Base-by-base conservation (phyloP, 768 basidiomycete species). In the Leucocoprinus leucothites region DNA sequence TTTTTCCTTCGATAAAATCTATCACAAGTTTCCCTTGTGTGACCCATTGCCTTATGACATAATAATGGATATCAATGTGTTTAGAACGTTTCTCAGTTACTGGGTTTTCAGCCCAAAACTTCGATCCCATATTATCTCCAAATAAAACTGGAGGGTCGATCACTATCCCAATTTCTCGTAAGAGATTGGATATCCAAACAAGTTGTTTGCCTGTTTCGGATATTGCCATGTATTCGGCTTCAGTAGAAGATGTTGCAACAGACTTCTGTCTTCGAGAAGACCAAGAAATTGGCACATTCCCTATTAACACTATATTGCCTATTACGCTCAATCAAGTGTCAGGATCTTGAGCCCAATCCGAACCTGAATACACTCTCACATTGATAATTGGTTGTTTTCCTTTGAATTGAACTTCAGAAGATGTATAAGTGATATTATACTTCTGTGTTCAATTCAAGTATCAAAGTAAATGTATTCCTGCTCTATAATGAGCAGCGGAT, bases 31-130 rank as follows among this genome's bases (percentile, higher is more conserved):
- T 53, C 2, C 59, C 51, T 1, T 63, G 51, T 1, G 38, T 44
- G 1, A 69, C 61, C 2, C 28, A 58, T 48, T 67, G 61, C 0
- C 65, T 46, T 31, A 70, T 67, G 44, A 58, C 66, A 43, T 71
- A 65, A 48, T 65, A 63, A 1, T 60, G 53, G 3, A 71, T 57
- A 40, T 72, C 65, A 9, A 71, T 63, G 46, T 69, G 70, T 54
- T 73, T 73, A 48, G 60, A 63, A 3, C 9, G 63, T 25, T 43
- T 48, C 19, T 62, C 51, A 16, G 41, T 46, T 4, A 51, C 47
- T 1, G 51, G 58, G 44, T 62, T 62, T 16, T n/a, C 24, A 3
- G 48, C 57, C 28, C 58, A 51, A 28, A 56, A 57, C 18, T 60
- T 24, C 1, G 59, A 53, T 9, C 59, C 57, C 31, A 52, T 57